Evolutionary conservation across 2,329 filamentous ascomycete species (phyloP).

Genomic region (Dichotomopilus funicola): DNA sequence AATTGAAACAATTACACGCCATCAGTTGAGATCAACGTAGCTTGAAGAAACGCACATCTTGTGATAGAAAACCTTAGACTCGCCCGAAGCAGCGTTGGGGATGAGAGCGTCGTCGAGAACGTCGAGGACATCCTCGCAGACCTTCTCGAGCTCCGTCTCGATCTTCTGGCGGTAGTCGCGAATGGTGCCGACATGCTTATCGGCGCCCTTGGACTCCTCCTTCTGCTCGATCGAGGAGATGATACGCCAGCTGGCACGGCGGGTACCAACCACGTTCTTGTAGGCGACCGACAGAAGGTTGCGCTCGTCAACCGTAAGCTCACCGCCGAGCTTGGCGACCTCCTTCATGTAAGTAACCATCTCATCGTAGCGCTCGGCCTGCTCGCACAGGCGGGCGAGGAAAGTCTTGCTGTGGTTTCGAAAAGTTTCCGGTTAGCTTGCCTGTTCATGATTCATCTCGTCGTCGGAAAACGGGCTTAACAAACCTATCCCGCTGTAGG

Average conservation of each 20-base stretch:
- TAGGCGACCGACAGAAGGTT: slow-evolving; percentile 98
- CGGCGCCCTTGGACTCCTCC: slow-evolving; percentile 97
- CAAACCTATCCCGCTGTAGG: slow-evolving; percentile 29
- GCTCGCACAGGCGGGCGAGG: slow-evolving; percentile 98
- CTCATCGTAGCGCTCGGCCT: slow-evolving; percentile 99
- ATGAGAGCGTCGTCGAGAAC: slow-evolving; percentile 91
- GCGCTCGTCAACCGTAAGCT: slow-evolving; percentile 92
- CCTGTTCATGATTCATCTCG: background rate
- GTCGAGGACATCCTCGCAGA: slow-evolving; percentile 96
- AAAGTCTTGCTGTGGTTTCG: slow-evolving; percentile 80
- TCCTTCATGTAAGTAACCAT: slow-evolving; percentile 99
- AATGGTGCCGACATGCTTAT: slow-evolving; percentile 91
- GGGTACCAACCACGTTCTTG: slow-evolving; percentile 99
- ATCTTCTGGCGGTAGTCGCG: slow-evolving; percentile 98
- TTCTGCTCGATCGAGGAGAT: slow-evolving; percentile 99
- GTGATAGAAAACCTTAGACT: slow-evolving; percentile 99
- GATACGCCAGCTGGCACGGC: slow-evolving; percentile 98
- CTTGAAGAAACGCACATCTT: slow-evolving; percentile 72
- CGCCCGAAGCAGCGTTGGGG: slow-evolving; percentile 89
- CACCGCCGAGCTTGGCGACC: slow-evolving; percentile 80
- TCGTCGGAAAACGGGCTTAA: slow-evolving; percentile 7
- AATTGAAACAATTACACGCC: background rate
- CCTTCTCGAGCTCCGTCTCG: slow-evolving; percentile 91
- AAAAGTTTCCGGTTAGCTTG: slow-evolving; percentile 15
- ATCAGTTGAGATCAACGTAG: background rate